Evolutionary conservation across 2,329 filamentous ascomycete genomes (phyloP).

Genomic region (Penicillium sp.): DNA sequence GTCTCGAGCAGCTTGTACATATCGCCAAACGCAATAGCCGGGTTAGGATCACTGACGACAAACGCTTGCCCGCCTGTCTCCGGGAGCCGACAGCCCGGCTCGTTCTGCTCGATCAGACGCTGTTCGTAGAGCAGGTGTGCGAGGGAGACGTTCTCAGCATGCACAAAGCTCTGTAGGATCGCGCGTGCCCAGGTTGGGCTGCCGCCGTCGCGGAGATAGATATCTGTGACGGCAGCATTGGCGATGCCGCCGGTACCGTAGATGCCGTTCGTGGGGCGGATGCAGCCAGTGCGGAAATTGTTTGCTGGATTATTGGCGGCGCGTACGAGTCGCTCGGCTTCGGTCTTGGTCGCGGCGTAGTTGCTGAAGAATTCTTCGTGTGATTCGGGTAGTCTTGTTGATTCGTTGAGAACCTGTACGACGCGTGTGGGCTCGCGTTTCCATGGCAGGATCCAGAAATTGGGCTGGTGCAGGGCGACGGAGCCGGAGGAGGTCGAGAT

Average conservation of each 20-base stretch:
- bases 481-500: slow-evolving; percentile 56
- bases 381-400: slow-evolving; percentile 40
- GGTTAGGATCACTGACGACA: slow-evolving; percentile 52
- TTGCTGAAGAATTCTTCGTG: slow-evolving; percentile 48
- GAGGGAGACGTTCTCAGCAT: slow-evolving; percentile 54
- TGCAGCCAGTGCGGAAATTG: slow-evolving; percentile 53
- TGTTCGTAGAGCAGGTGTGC: slow-evolving; percentile 56
- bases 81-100: slow-evolving; percentile 21
- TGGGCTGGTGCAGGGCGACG: slow-evolving; percentile 44
- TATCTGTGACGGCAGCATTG: slow-evolving; percentile 38
- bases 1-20: slow-evolving; percentile 33
- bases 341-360: slow-evolving; percentile 54
- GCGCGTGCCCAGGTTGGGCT: slow-evolving; percentile 47
- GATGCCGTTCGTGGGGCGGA: slow-evolving; percentile 55
- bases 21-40: slow-evolving; percentile 39
- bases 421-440: slow-evolving; percentile 39
- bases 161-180: slow-evolving; percentile 52
- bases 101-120: slow-evolving; percentile 44
- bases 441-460: slow-evolving; percentile 50
- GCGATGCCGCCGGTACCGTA: slow-evolving; percentile 52
- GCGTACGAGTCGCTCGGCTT: slow-evolving; percentile 54
- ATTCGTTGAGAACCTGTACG: slow-evolving; percentile 49
- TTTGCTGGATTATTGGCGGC: slow-evolving; percentile 38
- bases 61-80: slow-evolving; percentile 50
- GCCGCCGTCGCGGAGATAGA: slow-evolving; percentile 40